Percentiles rank a stretch among this genome's conserved stretches.
These are phyloP conservation scores for Melampsora abietis-canadensis DNA, from an alignment of 1,284 basidiomycete species.

Conservation along the genomic window DNA sequence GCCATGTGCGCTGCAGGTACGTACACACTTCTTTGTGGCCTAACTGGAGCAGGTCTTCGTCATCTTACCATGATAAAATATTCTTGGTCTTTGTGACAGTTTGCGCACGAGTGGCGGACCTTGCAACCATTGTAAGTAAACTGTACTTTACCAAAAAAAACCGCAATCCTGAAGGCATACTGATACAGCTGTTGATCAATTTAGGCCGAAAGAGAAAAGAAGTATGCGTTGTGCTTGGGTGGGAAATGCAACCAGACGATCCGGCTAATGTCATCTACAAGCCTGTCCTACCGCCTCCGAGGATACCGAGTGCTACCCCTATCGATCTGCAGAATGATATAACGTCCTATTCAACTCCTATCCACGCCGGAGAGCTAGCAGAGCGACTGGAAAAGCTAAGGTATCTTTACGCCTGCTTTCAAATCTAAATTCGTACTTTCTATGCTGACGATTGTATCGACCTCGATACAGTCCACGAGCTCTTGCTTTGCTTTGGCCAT, in stretches of 20 bases:
- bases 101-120: constrained; percentile 21
- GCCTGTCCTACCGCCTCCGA: constrained; percentile 27
- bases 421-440: not conserved
- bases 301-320: constrained; percentile 8
- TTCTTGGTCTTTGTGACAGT: constrained; percentile 5
- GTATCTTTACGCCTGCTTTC: not conserved
- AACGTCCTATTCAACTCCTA: not conserved
- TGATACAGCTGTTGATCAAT: too few relatives aligned
- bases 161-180: too few relatives aligned
- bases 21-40: constrained; percentile 7
- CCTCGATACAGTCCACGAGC: constrained; percentile 11
- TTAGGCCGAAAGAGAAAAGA: constrained; percentile 32
- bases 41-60: not conserved
- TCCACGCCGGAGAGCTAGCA: constrained; percentile 17
- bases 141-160: too few relatives aligned
- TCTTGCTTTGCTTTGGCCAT: constrained; percentile 24
- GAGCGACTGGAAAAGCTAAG: constrained; percentile 19
- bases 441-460: not conserved
- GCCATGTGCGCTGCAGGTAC: constrained; percentile 36
- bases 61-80: not conserved
- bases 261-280: constrained; percentile 25
- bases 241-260: constrained; percentile 30
- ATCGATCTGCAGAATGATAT: not conserved
- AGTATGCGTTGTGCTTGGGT: constrained; percentile 19
- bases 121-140: constrained; percentile 31